Evolutionary conservation across 345 rosid genomes (phyloP).

Genomic region (Linum tenue): DNA sequence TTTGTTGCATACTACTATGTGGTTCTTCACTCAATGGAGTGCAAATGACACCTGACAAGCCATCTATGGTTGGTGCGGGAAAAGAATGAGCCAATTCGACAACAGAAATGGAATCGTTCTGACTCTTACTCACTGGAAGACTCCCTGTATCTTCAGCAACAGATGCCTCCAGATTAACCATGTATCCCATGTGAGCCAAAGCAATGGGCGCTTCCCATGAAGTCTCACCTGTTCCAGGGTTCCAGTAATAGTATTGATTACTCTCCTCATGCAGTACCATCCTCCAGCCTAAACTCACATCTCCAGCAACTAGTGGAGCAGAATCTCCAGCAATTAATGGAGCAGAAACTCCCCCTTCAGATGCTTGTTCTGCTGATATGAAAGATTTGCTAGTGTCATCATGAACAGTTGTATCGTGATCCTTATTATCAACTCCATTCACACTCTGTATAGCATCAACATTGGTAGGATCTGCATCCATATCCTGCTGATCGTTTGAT

Average conservation of each 20-base stretch:
- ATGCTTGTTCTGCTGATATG: conserved; percentile 25
- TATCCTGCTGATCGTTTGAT: conserved; percentile 24
- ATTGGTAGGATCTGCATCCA: conserved; percentile 24
- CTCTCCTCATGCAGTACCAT: conserved; percentile 87
- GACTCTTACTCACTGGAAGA: conserved; percentile 22
- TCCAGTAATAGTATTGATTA: conserved; percentile 88
- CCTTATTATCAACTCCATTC: conserved; percentile 26
- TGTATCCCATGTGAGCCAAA: conserved; percentile 33
- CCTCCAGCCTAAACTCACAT: conserved; percentile 60
- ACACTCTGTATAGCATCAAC: conserved; percentile 18
- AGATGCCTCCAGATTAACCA: conserved; percentile 19
- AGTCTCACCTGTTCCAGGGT: conserved; percentile 88
- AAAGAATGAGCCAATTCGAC: conserved; percentile 29
- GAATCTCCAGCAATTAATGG: conserved; percentile 30
- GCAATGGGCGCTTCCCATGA: conserved; percentile 81
- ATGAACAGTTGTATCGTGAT: conserved; percentile 16
- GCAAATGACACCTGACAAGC: conserved; percentile 16
- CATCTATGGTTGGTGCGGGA: conserved; percentile 16
- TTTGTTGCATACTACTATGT: conserved; percentile 15
- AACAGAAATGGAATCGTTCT: conserved; percentile 18
- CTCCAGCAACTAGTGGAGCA: conserved; percentile 37
- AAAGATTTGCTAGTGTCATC: conserved; percentile 31
- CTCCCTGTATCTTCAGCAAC: conserved; percentile 26
- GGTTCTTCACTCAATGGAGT: conserved; percentile 21
- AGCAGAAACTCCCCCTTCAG: conserved; percentile 34